A percentile compares a stretch with the other conserved stretches of the same genome.
Evolutionary conservation across 495 filamentous ascomycete species (phyloP).

Genomic region (Aspergillus diversus): DNA sequence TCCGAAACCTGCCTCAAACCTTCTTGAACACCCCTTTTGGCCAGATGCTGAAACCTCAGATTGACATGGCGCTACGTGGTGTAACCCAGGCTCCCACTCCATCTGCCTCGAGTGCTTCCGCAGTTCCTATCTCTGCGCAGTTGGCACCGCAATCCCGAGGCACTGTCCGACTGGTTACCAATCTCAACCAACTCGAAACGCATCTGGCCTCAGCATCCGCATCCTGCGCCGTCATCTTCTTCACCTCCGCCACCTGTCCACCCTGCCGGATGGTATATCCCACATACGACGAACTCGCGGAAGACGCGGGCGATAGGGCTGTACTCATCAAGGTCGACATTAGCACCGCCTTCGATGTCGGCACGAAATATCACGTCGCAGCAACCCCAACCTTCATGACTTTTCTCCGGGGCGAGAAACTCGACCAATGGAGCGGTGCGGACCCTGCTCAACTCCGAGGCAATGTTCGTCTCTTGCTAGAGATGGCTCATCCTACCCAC

Average conservation of each 20-base stretch:
- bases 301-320: constrained; percentile 68
- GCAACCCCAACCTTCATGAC: constrained; percentile 92
- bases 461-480: constrained; percentile 72
- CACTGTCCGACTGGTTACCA: constrained; percentile 55
- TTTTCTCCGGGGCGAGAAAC: constrained; percentile 74
- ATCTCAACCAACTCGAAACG: constrained; percentile 60
- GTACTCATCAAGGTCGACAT: constrained; percentile 85
- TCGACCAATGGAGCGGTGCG: constrained; percentile 81
- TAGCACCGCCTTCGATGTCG: constrained; percentile 66
- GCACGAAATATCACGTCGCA: constrained; percentile 65
- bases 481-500: constrained; percentile 79
- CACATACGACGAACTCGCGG: constrained; percentile 78
- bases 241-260: constrained; percentile 84
- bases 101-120: constrained; percentile 23
- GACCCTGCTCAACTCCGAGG: constrained; percentile 67
- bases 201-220: constrained; percentile 60
- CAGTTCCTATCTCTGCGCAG: constrained; percentile 25
- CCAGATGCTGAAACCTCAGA: constrained; percentile 81
- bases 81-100: constrained; percentile 59
- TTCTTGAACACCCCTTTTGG: constrained; percentile 91
- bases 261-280: constrained; percentile 88
- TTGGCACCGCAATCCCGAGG: constrained; percentile 14
- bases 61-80: constrained; percentile 73
- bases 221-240: constrained; percentile 84
- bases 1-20: constrained; percentile 82